Base-by-base conservation (phyloP, 495 filamentous ascomycete species). In the Tuber indicum region DNA sequence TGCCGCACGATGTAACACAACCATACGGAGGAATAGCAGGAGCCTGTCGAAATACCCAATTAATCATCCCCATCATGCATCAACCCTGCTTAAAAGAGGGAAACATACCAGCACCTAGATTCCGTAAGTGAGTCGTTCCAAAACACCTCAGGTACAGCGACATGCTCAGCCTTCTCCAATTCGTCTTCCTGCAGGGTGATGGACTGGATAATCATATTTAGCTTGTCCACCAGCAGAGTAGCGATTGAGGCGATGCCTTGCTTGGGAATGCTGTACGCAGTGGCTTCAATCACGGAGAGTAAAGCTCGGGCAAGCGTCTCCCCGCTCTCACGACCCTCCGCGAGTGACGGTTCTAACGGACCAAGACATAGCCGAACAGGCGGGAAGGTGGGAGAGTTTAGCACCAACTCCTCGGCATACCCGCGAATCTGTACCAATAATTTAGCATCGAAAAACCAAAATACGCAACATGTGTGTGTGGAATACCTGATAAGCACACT, bases 221-320 rank as follows among this genome's bases (percentile, higher is more conserved):
- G 3, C 66, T 82, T 83, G 42, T 83, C 82, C 3, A 83, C 79
- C 43, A 83, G 72, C 45, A 75, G 58, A 10, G 74, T 32, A 49
- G 82, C 74, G 19, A 83, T 81, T 3, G 43, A 66, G n/a, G 73
- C 26, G 3, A 77, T 72, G 0, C 75, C 81, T 26, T 69, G 70
- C 9, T 44, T 17, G 32, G 78, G 76, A 39, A 83, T 79, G 72
- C 81, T 84, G 47, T 83, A 82, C 19, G 81, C 74, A 10, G 85
- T 86, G 1, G 84, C 83, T 70, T 86, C 84, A 36, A 86, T 81
- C 23, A 86, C 81, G 17, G 80, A 80, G 17, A 85, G 76, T 3
- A 86, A 74, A 45, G 83, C 82, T 17, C 75, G 44, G 1, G 82
- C 82, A 17, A 83, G 44, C 9, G 76, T 74, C 75, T 83, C 82